A percentile compares a stretch with the other conserved stretches of the same genome.
Evolutionary conservation across 176 grass and related monocot species (phyloP).

Genomic region (Puya raimondii): DNA sequence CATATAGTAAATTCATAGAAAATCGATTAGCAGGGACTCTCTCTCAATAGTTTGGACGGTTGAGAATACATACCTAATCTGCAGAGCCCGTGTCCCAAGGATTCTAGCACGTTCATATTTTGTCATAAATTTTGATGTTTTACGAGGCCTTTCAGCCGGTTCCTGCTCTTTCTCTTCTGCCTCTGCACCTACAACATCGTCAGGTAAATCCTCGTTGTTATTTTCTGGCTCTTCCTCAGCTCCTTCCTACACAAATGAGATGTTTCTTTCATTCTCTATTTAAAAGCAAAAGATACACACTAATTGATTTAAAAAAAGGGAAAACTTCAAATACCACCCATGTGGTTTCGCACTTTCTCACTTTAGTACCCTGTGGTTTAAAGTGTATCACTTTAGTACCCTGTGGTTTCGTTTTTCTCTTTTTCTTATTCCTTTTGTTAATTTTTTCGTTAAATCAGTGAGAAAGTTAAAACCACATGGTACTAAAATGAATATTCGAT

Average conservation of each 20-base stretch:
- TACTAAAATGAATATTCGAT: no score
- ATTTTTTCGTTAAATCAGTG: no score
- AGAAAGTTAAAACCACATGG: no score
- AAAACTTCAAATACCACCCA: no score
- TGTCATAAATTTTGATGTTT: slow-evolving; percentile 87
- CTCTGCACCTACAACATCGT: slow-evolving; percentile 48
- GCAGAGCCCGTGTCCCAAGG: slow-evolving; percentile 75
- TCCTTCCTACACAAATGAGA: slow-evolving; percentile 45
- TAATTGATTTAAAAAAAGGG: slow-evolving; percentile 6
- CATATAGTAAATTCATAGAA: background rate
- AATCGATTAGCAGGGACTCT: background rate
- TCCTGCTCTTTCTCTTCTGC: slow-evolving; percentile 60
- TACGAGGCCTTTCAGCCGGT: slow-evolving; percentile 26
- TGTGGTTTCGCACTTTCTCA: no score
- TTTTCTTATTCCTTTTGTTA: no score
- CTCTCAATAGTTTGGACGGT: background rate
- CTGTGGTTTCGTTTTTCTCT: no score
- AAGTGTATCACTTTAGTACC: no score
- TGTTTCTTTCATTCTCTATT: background rate
- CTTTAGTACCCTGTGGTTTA: no score
- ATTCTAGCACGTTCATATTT: slow-evolving; percentile 95
- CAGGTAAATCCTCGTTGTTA: slow-evolving; percentile 59
- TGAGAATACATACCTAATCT: slow-evolving; percentile 55
- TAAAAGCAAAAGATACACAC: background rate
- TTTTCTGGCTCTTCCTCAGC: slow-evolving; percentile 60